phyloP scores from a whole-genome alignment of 768 basidiomycete genomes.

The Lyophyllum shimeji region DNA sequence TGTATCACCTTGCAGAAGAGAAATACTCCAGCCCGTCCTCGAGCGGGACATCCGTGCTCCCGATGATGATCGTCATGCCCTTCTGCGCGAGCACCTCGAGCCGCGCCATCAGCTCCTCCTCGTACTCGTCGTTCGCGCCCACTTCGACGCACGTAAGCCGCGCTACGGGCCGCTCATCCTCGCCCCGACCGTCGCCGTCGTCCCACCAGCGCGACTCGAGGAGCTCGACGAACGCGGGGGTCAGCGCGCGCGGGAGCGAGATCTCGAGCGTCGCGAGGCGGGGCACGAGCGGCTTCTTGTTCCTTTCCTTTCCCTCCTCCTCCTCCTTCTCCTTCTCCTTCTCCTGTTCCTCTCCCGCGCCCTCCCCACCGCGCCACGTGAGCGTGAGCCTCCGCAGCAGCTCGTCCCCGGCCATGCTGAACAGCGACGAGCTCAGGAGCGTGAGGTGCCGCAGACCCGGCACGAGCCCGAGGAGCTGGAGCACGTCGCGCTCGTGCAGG shows the following conservation, averaged over 20 bases:
- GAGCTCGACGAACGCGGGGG: constrained; percentile 34
- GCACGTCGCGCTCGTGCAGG: constrained; percentile 31
- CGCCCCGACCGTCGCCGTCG: background rate
- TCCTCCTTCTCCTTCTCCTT: too few species aligned
- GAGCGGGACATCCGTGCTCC: constrained; percentile 13
- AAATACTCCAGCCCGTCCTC: constrained; percentile 15
- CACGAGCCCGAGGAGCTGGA: constrained; percentile 30
- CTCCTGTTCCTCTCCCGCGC: too few species aligned
- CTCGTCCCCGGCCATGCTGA: constrained; percentile 32
- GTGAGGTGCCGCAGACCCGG: constrained; percentile 33
- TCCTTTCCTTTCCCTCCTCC: too few species aligned
- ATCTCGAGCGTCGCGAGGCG: constrained; percentile 36
- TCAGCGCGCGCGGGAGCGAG: constrained; percentile 32
- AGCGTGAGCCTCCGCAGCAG: constrained; percentile 35
- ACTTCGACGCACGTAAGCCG: constrained; percentile 16
- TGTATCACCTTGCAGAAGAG: constrained; percentile 13
- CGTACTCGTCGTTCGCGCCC: constrained; percentile 14
- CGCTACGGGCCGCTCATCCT: constrained; percentile 6
- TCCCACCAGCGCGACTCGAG: constrained; percentile 28
- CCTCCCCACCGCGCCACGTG: too few species aligned
- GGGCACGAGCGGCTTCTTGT: constrained; percentile 28
- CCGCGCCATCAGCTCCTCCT: constrained; percentile 13
- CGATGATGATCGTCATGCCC: constrained; percentile 19
- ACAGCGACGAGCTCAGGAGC: constrained; percentile 27
- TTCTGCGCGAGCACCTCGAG: constrained; percentile 18